These are phyloP conservation scores for Sporisorium exsertum DNA, from an alignment of 1,284 basidiomycete species.

Conservation along the genomic window DNA sequence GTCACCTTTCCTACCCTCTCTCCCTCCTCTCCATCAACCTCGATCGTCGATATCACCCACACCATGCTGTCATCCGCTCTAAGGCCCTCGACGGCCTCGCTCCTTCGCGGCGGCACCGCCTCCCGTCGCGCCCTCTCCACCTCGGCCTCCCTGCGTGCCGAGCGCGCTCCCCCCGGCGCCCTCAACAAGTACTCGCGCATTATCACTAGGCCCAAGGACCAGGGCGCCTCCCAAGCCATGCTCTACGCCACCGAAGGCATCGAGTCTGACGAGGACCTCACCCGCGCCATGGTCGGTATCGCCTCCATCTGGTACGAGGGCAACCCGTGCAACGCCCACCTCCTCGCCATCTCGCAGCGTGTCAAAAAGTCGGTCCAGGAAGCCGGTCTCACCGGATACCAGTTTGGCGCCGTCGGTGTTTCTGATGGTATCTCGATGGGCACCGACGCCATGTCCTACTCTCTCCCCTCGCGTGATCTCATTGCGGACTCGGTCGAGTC, in stretches of 20 bases:
- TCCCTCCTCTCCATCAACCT: constrained; percentile 5
- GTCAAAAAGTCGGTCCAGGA: constrained; percentile 61
- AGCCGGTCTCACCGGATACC: constrained; percentile 67
- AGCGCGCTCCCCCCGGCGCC: constrained; percentile 58
- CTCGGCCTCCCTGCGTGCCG: constrained; percentile 15
- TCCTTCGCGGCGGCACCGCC: constrained; percentile 25
- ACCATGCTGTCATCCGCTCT: constrained; percentile 39
- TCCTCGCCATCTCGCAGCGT: constrained; percentile 62
- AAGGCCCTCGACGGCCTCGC: constrained; percentile 19
- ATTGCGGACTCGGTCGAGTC: constrained; percentile 68
- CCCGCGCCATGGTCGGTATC: constrained; percentile 67
- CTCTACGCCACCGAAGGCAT: constrained; percentile 68
- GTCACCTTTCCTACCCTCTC: background rate
- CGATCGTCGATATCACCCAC: constrained; percentile 3
- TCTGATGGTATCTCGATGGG: constrained; percentile 69
- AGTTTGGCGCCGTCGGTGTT: constrained; percentile 68
- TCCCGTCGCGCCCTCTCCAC: constrained; percentile 35
- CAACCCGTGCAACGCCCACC: constrained; percentile 69
- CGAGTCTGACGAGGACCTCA: constrained; percentile 63
- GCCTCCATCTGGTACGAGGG: constrained; percentile 68
- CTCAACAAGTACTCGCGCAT: constrained; percentile 65
- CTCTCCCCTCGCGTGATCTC: constrained; percentile 65
- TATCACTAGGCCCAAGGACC: constrained; percentile 68
- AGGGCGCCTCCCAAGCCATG: constrained; percentile 69
- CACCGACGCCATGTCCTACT: constrained; percentile 67